These are phyloP conservation scores for Cyberlindnera sargentensis DNA, from an alignment of 805 yeast species.

Conservation along the genomic window DNA sequence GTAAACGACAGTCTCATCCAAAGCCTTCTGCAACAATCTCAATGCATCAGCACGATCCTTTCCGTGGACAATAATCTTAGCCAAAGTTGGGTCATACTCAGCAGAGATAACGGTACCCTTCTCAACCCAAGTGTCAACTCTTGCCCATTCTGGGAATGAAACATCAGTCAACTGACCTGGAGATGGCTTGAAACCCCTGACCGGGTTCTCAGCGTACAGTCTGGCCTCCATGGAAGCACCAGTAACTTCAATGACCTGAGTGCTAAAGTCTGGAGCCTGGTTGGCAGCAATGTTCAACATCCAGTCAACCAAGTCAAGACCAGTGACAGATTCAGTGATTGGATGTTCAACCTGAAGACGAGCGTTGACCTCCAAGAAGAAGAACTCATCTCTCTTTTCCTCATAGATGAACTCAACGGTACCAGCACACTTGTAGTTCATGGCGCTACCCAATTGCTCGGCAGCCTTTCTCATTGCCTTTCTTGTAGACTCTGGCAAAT, in stretches of 20 bases:
- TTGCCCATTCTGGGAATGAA: constrained; percentile 80
- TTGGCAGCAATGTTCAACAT: constrained; percentile 92
- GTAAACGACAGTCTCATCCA: constrained; percentile 77
- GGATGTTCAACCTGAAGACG: constrained; percentile 98
- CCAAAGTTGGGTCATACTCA: constrained; percentile 94
- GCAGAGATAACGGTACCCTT: constrained; percentile 85
- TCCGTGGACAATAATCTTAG: constrained; percentile 94
- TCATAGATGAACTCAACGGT: constrained; percentile 96
- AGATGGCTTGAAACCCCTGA: constrained; percentile 89
- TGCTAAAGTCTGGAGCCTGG: constrained; percentile 68
- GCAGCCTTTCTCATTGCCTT: constrained; percentile 73
- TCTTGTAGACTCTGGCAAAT: constrained; percentile 76
- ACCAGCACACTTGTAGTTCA: constrained; percentile 95
- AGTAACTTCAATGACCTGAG: constrained; percentile 46
- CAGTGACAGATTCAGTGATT: constrained; percentile 91
- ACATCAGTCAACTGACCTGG: constrained; percentile 92
- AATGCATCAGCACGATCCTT: constrained; percentile 82
- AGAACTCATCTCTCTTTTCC: constrained; percentile 77
- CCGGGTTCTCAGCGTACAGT: constrained; percentile 94
- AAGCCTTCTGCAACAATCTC: constrained; percentile 65
- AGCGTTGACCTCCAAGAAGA: constrained; percentile 93
- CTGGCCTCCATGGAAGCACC: constrained; percentile 98
- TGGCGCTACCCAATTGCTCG: constrained; percentile 69
- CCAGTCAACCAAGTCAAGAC: constrained; percentile 94
- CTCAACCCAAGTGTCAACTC: constrained; percentile 91